Base-by-base conservation (phyloP, 208 protist genomes). In the Acanthamoeba triangularis region DNA sequence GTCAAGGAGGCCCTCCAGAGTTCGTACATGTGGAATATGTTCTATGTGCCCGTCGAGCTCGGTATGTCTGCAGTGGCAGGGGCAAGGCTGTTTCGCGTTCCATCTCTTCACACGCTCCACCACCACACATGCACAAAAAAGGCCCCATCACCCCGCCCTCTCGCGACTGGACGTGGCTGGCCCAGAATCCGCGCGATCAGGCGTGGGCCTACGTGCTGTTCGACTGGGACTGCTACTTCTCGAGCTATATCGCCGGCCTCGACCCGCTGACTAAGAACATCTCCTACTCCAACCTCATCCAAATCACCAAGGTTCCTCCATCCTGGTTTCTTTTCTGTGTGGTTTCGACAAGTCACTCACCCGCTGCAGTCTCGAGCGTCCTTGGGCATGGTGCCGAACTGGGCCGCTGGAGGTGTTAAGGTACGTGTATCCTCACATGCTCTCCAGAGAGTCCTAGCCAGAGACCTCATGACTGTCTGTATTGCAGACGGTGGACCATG, bases 251-350 rank as follows among this genome's bases (percentile, higher is more conserved):
- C 0, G 76, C 76, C 47, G 76, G 44, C 44, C 30, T 85, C 28
- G 76, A 85, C 23, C 76, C 76, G 76, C 76, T 85, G 44, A 85
- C 54, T 52, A 85, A 85, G 47, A 59, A 85, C 76, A 85, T 85
- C 76, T 30, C 44, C 76, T 85, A 85, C 76, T 85, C 76, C 76
- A 85, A 85, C 76, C 6, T 85, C n/a, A 85, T 85, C 44, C 76
- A 85, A 59, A 85, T 85, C 37, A 85, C 76, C 47, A 85, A 82
- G 74, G 74, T 82, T 30, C 30, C n/a, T n/a, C n/a, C n/a, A n/a
- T n/a, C n/a, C 30, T 3, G 65, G 0, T 30, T 3, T 56, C 52
- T 20, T 20, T 56, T 1, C 1, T 2, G 52, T 56, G 0, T 56
- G 1, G 52, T 13, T 20, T 56, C 16, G 52, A 74, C n/a, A 10